A percentile compares a stretch with the other conserved stretches of the same genome.
phyloP scores from a whole-genome alignment of 805 yeast genomes.

The Metschnikowia reukaufii region DNA sequence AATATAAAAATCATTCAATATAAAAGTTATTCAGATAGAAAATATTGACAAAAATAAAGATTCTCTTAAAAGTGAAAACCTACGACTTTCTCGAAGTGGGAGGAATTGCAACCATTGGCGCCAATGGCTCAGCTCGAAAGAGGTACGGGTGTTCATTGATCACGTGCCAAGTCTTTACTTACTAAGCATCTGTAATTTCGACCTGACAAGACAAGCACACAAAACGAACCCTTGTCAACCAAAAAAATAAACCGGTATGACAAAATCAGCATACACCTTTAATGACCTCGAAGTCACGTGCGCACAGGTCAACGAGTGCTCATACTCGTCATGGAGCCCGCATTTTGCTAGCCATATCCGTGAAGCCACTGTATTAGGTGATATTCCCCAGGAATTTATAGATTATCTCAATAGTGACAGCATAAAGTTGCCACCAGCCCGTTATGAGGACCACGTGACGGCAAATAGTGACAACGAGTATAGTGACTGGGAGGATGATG shows the following conservation, averaged over 20 bases:
- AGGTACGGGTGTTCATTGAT: background rate
- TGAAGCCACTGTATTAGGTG: conserved; percentile 28
- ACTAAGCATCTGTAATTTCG: background rate
- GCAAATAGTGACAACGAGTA: conserved; percentile 61
- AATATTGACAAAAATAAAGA: too few species aligned
- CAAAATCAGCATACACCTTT: conserved; percentile 27
- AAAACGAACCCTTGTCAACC: too few species aligned
- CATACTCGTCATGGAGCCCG: conserved; percentile 37
- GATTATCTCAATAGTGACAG: conserved; percentile 31
- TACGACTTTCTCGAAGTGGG: background rate
- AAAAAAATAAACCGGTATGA: conserved; percentile 5
- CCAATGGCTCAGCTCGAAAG: background rate
- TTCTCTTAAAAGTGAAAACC: too few species aligned
- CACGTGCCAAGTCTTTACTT: background rate
- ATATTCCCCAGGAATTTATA: conserved; percentile 36
- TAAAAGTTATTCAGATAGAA: too few species aligned
- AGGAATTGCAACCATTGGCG: background rate
- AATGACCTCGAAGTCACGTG: conserved; percentile 26
- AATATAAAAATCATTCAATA: too few species aligned
- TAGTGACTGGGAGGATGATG: conserved; percentile 69
- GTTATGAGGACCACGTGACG: conserved; percentile 13
- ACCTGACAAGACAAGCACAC: too few species aligned
- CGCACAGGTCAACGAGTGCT: conserved; percentile 33
- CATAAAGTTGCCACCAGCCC: conserved; percentile 18
- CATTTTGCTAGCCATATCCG: conserved; percentile 23